phyloP scores from a whole-genome alignment of 768 basidiomycete species.

The Tricholoma saponaceum region DNA sequence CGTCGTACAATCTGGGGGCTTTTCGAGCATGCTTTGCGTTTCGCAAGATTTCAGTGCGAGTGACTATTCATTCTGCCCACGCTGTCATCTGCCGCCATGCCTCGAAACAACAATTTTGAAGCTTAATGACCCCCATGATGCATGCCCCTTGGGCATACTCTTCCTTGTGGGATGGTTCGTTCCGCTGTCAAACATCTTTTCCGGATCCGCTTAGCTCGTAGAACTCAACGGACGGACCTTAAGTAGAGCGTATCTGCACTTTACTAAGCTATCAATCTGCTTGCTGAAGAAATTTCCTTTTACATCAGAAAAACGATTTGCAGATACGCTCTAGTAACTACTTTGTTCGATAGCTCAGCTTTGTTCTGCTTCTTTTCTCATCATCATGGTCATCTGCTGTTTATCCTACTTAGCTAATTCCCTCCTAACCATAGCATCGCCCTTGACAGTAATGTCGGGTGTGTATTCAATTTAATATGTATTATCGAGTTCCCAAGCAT shows the following conservation, averaged over 20 bases:
- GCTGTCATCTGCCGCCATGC: conserved; percentile 33
- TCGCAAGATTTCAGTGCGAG: conserved; percentile 32
- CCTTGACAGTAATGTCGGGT: too few relatives aligned
- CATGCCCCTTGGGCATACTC: conserved; percentile 11
- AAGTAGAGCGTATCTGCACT: too few relatives aligned
- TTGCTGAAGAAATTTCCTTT: too few relatives aligned
- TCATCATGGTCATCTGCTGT: too few relatives aligned
- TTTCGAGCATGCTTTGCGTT: background rate
- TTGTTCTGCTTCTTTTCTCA: background rate
- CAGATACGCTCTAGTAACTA: too few relatives aligned
- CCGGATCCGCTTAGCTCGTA: background rate
- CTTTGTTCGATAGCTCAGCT: background rate
- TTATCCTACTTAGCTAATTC: background rate
- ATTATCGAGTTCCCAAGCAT: too few relatives aligned
- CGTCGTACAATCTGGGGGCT: background rate
- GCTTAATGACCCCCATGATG: conserved; percentile 48
- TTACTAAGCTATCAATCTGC: too few relatives aligned
- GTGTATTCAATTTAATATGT: too few relatives aligned
- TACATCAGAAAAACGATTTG: too few relatives aligned
- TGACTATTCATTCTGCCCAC: conserved; percentile 22
- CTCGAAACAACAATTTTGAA: conserved; percentile 50
- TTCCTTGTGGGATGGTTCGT: conserved; percentile 51
- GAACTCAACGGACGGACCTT: background rate
- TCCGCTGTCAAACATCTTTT: conserved; percentile 56
- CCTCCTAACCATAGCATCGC: too few relatives aligned